These are phyloP conservation scores for Solanum habrochaites DNA, from an alignment of 257 asterid genomes.

Conservation along the genomic window DNA sequence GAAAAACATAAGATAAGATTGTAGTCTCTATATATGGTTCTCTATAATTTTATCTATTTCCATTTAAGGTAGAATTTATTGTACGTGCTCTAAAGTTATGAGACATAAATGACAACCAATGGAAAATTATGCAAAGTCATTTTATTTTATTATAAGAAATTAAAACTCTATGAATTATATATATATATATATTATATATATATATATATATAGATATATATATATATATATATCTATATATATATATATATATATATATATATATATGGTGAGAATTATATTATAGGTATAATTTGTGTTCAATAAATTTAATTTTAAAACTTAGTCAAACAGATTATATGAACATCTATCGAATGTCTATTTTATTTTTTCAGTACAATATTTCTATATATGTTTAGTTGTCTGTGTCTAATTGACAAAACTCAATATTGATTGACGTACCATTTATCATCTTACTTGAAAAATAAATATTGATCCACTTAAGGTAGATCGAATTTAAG, in stretches of 20 bases:
- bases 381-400: background rate
- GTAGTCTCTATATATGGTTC: background rate
- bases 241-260: too few species aligned
- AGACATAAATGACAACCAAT: background rate
- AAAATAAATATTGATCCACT: background rate
- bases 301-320: too few species aligned
- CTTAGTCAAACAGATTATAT: too few species aligned
- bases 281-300: too few species aligned
- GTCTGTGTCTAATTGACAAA: background rate
- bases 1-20: background rate
- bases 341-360: background rate
- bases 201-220: too few species aligned
- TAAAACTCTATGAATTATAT: background rate
- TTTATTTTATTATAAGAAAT: background rate
- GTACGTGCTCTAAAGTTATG: background rate
- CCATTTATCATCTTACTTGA: background rate
- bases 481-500: background rate
- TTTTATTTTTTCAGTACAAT: background rate
- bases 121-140: background rate
- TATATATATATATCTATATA: too few species aligned
- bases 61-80: background rate
- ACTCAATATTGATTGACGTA: background rate
- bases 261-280: too few species aligned
- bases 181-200: too few species aligned
- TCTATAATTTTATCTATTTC: background rate